Conservation (phyloP, 129 eudicot genomes). For the Chrysanthemum makinoi region DNA sequence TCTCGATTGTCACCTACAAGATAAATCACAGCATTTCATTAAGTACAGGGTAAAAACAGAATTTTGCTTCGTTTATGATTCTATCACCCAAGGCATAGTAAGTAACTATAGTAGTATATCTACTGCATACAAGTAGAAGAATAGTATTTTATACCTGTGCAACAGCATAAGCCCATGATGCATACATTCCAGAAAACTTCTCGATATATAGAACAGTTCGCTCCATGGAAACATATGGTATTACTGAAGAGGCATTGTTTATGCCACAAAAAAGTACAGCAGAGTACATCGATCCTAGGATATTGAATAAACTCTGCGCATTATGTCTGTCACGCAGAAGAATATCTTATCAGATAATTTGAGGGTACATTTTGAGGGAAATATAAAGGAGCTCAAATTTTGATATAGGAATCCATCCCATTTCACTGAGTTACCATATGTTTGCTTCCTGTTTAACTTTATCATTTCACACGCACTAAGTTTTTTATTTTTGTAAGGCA, state of each 20-base stretch:
- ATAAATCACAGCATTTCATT: conserved; percentile 9
- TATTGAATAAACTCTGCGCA: conserved; percentile 53
- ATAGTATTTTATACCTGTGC: conserved; percentile 49
- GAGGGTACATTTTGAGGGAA: background rate
- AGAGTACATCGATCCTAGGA: conserved; percentile 52
- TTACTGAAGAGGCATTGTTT: conserved; percentile 43
- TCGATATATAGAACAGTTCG: conserved; percentile 57
- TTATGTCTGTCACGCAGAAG: conserved; percentile 36
- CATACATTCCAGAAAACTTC: conserved; percentile 73
- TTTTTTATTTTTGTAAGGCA: no score
- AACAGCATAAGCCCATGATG: conserved; percentile 62
- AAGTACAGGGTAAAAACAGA: background rate
- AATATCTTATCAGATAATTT: conserved; percentile 17
- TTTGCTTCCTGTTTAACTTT: no score
- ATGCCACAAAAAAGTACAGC: conserved; percentile 56
- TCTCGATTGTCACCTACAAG: conserved; percentile 55
- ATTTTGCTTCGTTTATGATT: conserved; percentile 5
- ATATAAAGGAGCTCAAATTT: background rate
- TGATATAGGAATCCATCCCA: no score
- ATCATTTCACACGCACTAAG: no score
- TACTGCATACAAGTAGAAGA: background rate
- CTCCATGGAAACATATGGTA: conserved; percentile 53
- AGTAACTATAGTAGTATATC: no score
- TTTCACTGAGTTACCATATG: no score
- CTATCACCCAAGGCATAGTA: background rate